Base-by-base conservation (phyloP, 2,329 filamentous ascomycete genomes). In the Anthostomella pinea region DNA sequence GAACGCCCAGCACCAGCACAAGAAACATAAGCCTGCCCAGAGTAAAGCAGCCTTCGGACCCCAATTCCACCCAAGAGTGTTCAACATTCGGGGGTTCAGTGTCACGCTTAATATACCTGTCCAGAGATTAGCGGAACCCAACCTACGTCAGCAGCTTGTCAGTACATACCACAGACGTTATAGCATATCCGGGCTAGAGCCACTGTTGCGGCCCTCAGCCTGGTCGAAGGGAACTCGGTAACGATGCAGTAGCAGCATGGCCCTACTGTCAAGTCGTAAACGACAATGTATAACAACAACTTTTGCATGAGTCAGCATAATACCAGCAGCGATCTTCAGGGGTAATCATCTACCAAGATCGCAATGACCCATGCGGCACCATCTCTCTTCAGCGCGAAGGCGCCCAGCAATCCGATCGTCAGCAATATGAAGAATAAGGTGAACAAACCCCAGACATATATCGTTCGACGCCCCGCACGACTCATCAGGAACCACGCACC, bases 181-280 rank as follows among this genome's bases (percentile, higher is more conserved):
- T 46, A 46, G 22, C 35, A 35, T 16, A 42, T 46, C 14, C 38
- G 32, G 3, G 34, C 32, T 5, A 42, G 17, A n/a, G 38, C 35
- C 4, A 45, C 39, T 10, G 38, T 45, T 14, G 35, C 24, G 10
- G 34, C 35, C 23, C 35, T 37, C n/a, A 41, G 33, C 14, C 31
- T 28, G 16, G 33, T 33, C 17, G 43, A 42, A n/a, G 39, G 36
- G 6, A 42, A 36, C 16, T 45, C 43, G 2, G 35, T 34, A 14
- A 45, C 36, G 15, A 45, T 30, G 11, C 31, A 22, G 17, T 45
- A 45, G 30, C 39, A 42, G 14, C 36, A 38, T 2, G 43, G 43
- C 0, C 43, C 43, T 6, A 45, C 42, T 1, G 32, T 43, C 9
- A 38, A 26, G 30, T 45, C 35, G 26, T 41, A 43, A 1, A 38